Percentiles rank a stretch among this genome's conserved stretches.
phyloP scores from a whole-genome alignment of 78 protist species.

The Dictyostelium purpureum region DNA sequence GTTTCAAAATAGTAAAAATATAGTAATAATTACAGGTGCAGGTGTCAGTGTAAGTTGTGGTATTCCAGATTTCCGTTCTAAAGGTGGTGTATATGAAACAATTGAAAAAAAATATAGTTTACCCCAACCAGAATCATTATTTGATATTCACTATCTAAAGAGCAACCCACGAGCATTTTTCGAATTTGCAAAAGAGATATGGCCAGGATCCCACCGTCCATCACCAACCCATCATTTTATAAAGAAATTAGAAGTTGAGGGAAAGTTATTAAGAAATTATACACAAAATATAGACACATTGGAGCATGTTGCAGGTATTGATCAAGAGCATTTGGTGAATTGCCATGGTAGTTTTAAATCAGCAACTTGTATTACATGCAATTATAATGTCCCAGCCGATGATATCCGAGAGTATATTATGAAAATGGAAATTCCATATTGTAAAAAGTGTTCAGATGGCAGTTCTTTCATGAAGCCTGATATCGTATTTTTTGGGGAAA shows the following conservation, averaged over 20 bases:
- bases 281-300: conserved; percentile 97
- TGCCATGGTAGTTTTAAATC: conserved; percentile 91
- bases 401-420: conserved; percentile 46
- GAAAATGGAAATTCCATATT: conserved; percentile 75
- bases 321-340: conserved; percentile 75
- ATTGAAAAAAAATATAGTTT: conserved; percentile 90
- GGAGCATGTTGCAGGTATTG: conserved; percentile 87
- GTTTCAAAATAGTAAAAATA: conserved; percentile 55
- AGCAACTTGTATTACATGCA: conserved; percentile 74
- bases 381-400: not conserved
- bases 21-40: conserved; percentile 76
- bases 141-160: conserved; percentile 66
- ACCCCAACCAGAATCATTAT: conserved; percentile 90
- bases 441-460: conserved; percentile 50
- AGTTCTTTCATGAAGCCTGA: conserved; percentile 78
- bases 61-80: conserved; percentile 94
- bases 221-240: conserved; percentile 92
- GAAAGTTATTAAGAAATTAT: conserved; percentile 87
- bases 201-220: conserved; percentile 88
- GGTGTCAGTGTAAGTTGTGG: conserved; percentile 88
- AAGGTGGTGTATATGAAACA: conserved; percentile 89
- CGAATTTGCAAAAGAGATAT: conserved; percentile 88
- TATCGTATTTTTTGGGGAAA: conserved; percentile 93
- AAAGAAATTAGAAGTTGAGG: conserved; percentile 71
- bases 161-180: conserved; percentile 89